A percentile compares a stretch with the other conserved stretches of the same genome.
Conservation (phyloP, 2,329 filamentous ascomycete species). For the Lizonia empirigonia region DNA sequence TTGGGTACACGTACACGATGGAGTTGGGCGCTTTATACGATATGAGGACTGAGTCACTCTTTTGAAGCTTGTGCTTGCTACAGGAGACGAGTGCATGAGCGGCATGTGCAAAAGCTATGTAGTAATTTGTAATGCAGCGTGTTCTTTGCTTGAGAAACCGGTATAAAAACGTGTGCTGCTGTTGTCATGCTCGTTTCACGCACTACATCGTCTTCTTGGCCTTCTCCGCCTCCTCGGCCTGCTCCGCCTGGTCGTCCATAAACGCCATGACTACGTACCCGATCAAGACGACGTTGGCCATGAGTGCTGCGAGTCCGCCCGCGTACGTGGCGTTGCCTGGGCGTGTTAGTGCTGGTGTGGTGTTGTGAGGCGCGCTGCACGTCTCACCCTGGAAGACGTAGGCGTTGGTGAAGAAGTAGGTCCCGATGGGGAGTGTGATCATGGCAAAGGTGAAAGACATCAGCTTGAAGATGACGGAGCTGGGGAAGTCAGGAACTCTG, state of each 20-base stretch:
- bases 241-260: slow-evolving; percentile 73
- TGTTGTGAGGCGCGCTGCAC: background rate
- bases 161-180: too few relatives aligned
- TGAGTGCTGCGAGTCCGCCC: slow-evolving; percentile 81
- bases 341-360: background rate
- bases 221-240: slow-evolving; percentile 51
- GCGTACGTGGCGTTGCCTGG: slow-evolving; percentile 87
- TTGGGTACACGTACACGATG: slow-evolving; percentile 6
- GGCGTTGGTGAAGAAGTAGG: slow-evolving; percentile 83
- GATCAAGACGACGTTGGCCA: slow-evolving; percentile 89
- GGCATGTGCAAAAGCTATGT: slow-evolving; percentile 16
- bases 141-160: too few relatives aligned
- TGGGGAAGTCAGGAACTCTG: slow-evolving; percentile 42
- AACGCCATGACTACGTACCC: slow-evolving; percentile 92
- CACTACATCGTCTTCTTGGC: slow-evolving; percentile 41
- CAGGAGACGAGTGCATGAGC: slow-evolving; percentile 9
- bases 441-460: slow-evolving; percentile 90
- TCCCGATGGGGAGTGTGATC: slow-evolving; percentile 83
- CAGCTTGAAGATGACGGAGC: slow-evolving; percentile 87
- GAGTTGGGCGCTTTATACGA: slow-evolving; percentile 15
- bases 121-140: slow-evolving; percentile 34
- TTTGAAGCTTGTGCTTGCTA: slow-evolving; percentile 20
- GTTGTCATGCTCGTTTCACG: too few relatives aligned
- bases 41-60: slow-evolving; percentile 22
- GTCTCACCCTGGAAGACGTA: slow-evolving; percentile 78